Evolutionary conservation across 2,329 filamentous ascomycete species (phyloP).

Genomic region (Diaporthe citriasiana): DNA sequence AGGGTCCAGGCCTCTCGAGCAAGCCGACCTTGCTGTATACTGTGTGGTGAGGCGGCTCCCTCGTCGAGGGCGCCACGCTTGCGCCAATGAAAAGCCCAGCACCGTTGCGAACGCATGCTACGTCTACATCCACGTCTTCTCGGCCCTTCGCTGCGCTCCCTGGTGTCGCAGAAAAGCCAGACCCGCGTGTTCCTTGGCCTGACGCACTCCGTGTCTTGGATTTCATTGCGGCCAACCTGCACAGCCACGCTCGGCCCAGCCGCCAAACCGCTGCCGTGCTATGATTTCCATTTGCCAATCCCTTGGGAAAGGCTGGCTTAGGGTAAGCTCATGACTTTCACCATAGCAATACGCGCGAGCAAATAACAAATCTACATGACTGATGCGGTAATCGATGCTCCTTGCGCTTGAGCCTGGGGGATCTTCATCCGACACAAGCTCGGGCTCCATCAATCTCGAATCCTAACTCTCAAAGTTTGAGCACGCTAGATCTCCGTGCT

Average conservation of each 20-base stretch:
- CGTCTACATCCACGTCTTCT: conserved; percentile 3
- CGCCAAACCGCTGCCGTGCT: conserved; percentile 11
- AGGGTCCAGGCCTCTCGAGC: no score
- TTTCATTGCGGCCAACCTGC: conserved; percentile 37
- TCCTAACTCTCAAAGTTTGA: conserved; percentile 33
- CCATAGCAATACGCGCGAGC: conserved; percentile 16
- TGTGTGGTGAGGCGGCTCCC: conserved; percentile 5
- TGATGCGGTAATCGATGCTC: not conserved
- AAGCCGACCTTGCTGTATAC: not conserved
- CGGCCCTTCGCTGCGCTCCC: conserved; percentile 1
- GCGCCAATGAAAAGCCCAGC: conserved; percentile 36
- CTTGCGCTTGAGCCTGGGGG: conserved; percentile 20
- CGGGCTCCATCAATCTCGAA: conserved; percentile 34
- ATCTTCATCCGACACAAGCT: conserved; percentile 28
- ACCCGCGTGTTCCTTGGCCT: conserved; percentile 34
- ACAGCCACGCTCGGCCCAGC: conserved; percentile 43
- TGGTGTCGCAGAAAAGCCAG: conserved; percentile 25
- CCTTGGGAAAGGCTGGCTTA: conserved; percentile 6
- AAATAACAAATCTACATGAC: conserved; percentile 24
- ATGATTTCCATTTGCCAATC: conserved; percentile 10
- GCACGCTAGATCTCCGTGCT: conserved; percentile 27
- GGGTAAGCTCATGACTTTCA: conserved; percentile 35
- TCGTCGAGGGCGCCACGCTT: conserved; percentile 31
- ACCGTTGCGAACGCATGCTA: conserved; percentile 4
- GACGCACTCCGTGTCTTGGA: conserved; percentile 37